Evolutionary conservation across 352 stramenopile genomes (phyloP).

Genomic region (Phytophthora litchii): DNA sequence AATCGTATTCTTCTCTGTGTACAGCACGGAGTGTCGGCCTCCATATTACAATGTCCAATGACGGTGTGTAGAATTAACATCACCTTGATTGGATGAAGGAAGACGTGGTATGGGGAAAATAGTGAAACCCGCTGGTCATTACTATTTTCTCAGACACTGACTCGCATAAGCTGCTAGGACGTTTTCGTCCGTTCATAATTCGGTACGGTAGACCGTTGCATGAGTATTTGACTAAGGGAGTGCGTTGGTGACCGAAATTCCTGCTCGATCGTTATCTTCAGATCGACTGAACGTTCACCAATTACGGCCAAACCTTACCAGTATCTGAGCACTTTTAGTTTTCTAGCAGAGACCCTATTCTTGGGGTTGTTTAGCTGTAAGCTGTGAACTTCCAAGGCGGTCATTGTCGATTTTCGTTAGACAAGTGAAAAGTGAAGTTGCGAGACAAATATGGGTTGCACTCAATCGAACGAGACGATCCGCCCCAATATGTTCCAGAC

Average conservation of each 20-base stretch:
- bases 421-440: slow-evolving; percentile 1
- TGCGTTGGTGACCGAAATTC: background rate
- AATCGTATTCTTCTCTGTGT: too few relatives aligned
- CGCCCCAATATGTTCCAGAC: slow-evolving; percentile 79
- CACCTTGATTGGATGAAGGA: too few relatives aligned
- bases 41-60: too few relatives aligned
- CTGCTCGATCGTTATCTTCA: too few relatives aligned
- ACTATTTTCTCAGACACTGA: too few relatives aligned
- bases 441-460: slow-evolving; percentile 60
- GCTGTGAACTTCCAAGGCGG: background rate
- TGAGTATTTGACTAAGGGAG: background rate
- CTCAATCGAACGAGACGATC: slow-evolving; percentile 54
- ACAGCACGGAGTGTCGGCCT: too few relatives aligned
- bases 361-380: background rate
- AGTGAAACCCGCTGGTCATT: too few relatives aligned
- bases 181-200: background rate
- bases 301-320: too few relatives aligned
- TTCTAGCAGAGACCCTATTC: slow-evolving; percentile 3
- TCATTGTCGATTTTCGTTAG: slow-evolving; percentile 16
- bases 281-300: too few relatives aligned
- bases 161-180: background rate
- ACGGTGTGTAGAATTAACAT: too few relatives aligned
- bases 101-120: too few relatives aligned
- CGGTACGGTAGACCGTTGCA: background rate
- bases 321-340: background rate